Evolutionary conservation across 768 basidiomycete genomes (phyloP).

Genomic region (Phanerodontia chrysosporium): DNA sequence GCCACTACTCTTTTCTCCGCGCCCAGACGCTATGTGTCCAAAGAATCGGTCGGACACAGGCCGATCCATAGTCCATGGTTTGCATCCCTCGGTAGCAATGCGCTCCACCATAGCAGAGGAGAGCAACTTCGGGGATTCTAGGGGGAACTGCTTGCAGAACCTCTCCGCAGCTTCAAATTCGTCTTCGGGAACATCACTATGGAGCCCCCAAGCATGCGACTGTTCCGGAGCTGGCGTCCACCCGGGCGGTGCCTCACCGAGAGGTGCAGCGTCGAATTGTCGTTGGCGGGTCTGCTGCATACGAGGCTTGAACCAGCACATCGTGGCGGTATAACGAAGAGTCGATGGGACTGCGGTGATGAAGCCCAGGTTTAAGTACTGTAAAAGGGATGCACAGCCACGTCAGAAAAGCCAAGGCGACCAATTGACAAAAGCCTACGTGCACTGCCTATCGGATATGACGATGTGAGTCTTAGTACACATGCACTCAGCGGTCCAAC

Average conservation of each 20-base stretch:
- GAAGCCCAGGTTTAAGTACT: not conserved
- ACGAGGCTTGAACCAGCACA: conserved; percentile 7
- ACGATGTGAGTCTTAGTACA: not conserved
- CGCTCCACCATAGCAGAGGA: conserved; percentile 50
- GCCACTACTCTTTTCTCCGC: conserved; percentile 24
- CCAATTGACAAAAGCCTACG: not conserved
- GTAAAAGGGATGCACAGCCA: not conserved
- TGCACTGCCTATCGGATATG: not conserved
- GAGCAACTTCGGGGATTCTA: conserved; percentile 41
- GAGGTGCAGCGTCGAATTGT: not conserved
- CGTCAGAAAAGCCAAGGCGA: not conserved
- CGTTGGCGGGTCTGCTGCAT: not conserved
- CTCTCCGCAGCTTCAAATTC: conserved; percentile 48
- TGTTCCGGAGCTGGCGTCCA: conserved; percentile 60
- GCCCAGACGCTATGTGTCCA: conserved; percentile 36
- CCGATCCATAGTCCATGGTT: conserved; percentile 49
- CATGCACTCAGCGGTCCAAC: not conserved
- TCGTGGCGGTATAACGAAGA: not conserved
- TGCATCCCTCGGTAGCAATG: conserved; percentile 42
- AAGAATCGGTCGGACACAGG: conserved; percentile 39
- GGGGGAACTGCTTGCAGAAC: conserved; percentile 43
- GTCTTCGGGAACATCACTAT: conserved; percentile 51
- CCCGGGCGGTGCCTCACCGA: conserved; percentile 34
- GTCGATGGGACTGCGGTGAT: not conserved
- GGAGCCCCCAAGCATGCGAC: conserved; percentile 44